Percentiles rank a stretch among this genome's conserved stretches.
Evolutionary conservation across 164 flowering plant species (phyloP).

Genomic region (Macadamia integrifolia): DNA sequence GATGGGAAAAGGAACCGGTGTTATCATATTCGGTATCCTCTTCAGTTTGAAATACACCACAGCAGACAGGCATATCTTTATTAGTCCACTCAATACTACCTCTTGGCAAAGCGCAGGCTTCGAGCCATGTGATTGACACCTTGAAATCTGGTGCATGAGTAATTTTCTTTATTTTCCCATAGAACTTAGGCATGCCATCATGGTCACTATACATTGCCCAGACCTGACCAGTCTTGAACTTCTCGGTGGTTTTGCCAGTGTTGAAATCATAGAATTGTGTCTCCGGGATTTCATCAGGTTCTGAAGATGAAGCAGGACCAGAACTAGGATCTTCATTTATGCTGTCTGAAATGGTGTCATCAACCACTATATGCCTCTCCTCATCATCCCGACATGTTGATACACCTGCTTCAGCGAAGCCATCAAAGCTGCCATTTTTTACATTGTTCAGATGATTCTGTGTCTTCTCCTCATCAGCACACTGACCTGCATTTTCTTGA

Average conservation of each 20-base stretch:
- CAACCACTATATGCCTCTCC: neutral
- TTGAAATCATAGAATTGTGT: slow-evolving; percentile 51
- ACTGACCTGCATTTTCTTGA: slow-evolving; percentile 2
- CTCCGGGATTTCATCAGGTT: slow-evolving; percentile 29
- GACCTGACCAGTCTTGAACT: slow-evolving; percentile 47
- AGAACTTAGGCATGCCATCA: slow-evolving; percentile 60
- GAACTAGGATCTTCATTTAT: neutral
- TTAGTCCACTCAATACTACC: slow-evolving; percentile 34
- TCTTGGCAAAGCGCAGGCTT: slow-evolving; percentile 12
- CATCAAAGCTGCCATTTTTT: too few species aligned
- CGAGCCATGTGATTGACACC: slow-evolving; percentile 40
- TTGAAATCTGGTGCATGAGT: slow-evolving; percentile 19
- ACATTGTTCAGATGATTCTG: neutral
- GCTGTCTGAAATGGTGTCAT: neutral
- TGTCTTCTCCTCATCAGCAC: neutral
- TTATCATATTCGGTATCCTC: slow-evolving; percentile 1
- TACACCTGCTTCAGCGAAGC: too few species aligned
- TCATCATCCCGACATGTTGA: neutral
- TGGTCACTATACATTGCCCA: slow-evolving; percentile 70
- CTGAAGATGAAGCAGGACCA: slow-evolving; percentile 11
- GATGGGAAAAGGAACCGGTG: slow-evolving; percentile 44
- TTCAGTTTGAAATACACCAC: slow-evolving; percentile 42
- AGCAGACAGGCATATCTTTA: slow-evolving; percentile 36
- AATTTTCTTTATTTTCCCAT: slow-evolving; percentile 39
- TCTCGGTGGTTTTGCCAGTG: slow-evolving; percentile 27